Evolutionary conservation across 148 eudicot species (phyloP).

Genomic region (Oxyria digyna): DNA sequence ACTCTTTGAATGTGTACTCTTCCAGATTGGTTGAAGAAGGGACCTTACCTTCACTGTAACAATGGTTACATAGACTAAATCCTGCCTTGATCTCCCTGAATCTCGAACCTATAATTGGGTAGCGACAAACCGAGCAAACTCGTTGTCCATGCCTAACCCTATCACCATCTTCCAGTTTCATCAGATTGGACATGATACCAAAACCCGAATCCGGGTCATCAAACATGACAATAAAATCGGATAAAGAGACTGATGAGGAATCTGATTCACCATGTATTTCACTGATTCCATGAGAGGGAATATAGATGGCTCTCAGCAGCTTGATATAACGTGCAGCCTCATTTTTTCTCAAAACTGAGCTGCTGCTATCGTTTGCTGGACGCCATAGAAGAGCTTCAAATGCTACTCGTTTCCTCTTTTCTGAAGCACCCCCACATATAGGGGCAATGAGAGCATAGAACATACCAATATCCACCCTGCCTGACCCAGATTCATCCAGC

Average conservation of each 20-base stretch:
- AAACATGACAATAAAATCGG: conserved; percentile 64
- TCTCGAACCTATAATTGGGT: conserved; percentile 81
- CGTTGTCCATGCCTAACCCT: conserved; percentile 72
- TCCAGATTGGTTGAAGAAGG: conserved; percentile 73
- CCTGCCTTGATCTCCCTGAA: conserved; percentile 77
- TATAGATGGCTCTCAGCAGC: conserved; percentile 67
- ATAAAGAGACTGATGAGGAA: conserved; percentile 38
- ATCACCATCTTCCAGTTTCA: conserved; percentile 73
- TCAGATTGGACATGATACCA: conserved; percentile 64
- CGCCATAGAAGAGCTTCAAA: conserved; percentile 81
- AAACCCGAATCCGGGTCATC: conserved; percentile 88
- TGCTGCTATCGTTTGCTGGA: conserved; percentile 54
- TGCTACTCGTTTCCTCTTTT: conserved; percentile 67
- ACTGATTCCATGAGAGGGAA: conserved; percentile 61
- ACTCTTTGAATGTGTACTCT: conserved; percentile 77
- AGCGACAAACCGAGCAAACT: conserved; percentile 73
- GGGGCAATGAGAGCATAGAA: conserved; percentile 89
- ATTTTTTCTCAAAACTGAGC: conserved; percentile 41
- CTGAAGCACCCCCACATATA: conserved; percentile 58
- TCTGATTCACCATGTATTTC: conserved; percentile 81
- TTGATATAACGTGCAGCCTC: conserved; percentile 63
- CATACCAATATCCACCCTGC: conserved; percentile 92
- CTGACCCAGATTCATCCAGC: conserved; percentile 72
- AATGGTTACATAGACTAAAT: conserved; percentile 66
- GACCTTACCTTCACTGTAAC: conserved; percentile 92